These are phyloP conservation scores for Hibiscus syriacus DNA, from an alignment of 345 rosid species.

Conservation along the genomic window DNA sequence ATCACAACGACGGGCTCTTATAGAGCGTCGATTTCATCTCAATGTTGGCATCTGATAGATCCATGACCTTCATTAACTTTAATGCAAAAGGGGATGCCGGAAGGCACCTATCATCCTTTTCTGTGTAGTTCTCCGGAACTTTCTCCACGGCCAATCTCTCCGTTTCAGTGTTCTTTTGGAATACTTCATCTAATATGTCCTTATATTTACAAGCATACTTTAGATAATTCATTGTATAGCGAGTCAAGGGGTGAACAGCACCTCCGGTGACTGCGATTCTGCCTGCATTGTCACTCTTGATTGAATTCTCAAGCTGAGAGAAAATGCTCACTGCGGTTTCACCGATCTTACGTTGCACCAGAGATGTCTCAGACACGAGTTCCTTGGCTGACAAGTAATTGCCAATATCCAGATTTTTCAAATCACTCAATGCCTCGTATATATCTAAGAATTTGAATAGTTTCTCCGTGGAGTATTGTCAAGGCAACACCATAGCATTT, in stretches of 20 bases:
- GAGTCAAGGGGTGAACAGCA: constrained; percentile 54
- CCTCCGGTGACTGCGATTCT: constrained; percentile 69
- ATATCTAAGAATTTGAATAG: neutral
- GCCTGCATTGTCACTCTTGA: constrained; percentile 45
- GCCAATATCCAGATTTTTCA: constrained; percentile 20
- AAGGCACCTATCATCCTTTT: constrained; percentile 14
- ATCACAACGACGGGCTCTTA: neutral
- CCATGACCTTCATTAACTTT: neutral
- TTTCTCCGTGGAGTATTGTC: neutral
- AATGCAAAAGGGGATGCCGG: neutral
- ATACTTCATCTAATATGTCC: neutral
- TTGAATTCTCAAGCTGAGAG: constrained; percentile 65
- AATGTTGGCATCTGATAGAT: neutral
- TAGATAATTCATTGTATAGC: neutral
- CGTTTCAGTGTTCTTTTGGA: constrained; percentile 29
- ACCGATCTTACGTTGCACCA: constrained; percentile 42
- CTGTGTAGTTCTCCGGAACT: neutral
- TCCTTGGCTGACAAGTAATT: constrained; percentile 15
- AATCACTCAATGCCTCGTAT: neutral
- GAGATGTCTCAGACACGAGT: constrained; percentile 30
- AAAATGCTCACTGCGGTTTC: constrained; percentile 61
- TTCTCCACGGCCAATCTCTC: neutral
- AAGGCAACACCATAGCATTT: neutral
- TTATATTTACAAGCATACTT: neutral
- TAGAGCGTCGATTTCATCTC: neutral